Evolutionary conservation across 2,329 filamentous ascomycete species (phyloP).

Genomic region (Metarhizium robertsii): DNA sequence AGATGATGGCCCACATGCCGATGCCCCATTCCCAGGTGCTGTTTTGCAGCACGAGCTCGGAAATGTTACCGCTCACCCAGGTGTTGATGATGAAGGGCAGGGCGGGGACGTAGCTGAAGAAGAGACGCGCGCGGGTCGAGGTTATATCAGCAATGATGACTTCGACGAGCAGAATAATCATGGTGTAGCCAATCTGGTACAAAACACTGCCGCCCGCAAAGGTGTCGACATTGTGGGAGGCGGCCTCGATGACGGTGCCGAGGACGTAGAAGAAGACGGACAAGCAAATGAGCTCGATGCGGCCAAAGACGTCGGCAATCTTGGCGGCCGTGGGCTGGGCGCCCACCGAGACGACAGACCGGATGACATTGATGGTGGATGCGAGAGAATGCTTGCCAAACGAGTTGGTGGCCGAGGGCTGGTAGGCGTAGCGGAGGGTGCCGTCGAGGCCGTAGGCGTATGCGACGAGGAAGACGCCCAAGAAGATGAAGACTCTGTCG

Average conservation of each 20-base stretch:
- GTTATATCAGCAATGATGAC: constrained; percentile 63
- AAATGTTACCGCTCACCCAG: constrained; percentile 51
- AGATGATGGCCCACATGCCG: constrained; percentile 56
- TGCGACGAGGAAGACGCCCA: constrained; percentile 51
- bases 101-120: constrained; percentile 51
- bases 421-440: constrained; percentile 44
- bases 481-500: constrained; percentile 49
- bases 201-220: constrained; percentile 54
- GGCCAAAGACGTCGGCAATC: constrained; percentile 54
- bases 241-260: constrained; percentile 53
- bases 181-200: constrained; percentile 52
- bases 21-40: constrained; percentile 56
- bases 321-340: constrained; percentile 54
- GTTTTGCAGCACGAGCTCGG: constrained; percentile 32
- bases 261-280: constrained; percentile 38
- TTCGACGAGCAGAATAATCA: constrained; percentile 50
- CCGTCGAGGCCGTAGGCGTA: constrained; percentile 56
- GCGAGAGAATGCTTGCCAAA: constrained; percentile 45
- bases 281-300: constrained; percentile 49
- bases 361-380: constrained; percentile 47
- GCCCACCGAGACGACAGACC: constrained; percentile 49
- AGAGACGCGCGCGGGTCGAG: constrained; percentile 52
- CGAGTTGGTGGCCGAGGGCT: constrained; percentile 42
- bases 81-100: constrained; percentile 55
- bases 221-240: constrained; percentile 32